These are phyloP conservation scores for Moniliophthora roreri DNA, from an alignment of 1,284 basidiomycete genomes.

Conservation along the genomic window DNA sequence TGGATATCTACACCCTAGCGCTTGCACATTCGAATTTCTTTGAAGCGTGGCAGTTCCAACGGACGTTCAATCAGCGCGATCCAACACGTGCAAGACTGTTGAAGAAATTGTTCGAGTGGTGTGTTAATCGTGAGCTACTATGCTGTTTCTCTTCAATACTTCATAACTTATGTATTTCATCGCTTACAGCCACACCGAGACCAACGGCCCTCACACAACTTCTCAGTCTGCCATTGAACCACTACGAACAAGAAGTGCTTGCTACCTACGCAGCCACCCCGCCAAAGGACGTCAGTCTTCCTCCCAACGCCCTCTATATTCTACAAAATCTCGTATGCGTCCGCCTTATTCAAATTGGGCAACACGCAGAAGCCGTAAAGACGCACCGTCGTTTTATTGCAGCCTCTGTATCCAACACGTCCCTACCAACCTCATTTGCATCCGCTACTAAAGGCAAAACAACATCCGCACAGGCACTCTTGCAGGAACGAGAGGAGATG, in stretches of 20 bases:
- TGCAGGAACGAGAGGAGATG: slow-evolving; percentile 61
- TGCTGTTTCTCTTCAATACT: slow-evolving; percentile 2
- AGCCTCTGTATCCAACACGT: slow-evolving; percentile 20
- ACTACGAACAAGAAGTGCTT: slow-evolving; percentile 59
- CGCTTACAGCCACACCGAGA: slow-evolving; percentile 58
- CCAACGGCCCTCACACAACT: slow-evolving; percentile 55
- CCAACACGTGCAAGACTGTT: slow-evolving; percentile 54
- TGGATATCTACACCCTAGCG: slow-evolving; percentile 66
- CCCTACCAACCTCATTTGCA: not conserved
- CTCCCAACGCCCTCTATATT: slow-evolving; percentile 50
- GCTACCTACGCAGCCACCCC: slow-evolving; percentile 58
- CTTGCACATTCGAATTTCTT: slow-evolving; percentile 60
- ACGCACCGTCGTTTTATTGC: slow-evolving; percentile 66
- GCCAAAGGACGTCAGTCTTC: slow-evolving; percentile 38
- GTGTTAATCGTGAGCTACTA: slow-evolving; percentile 59
- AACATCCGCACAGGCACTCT: slow-evolving; percentile 1
- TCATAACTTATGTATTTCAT: slow-evolving; percentile 9
- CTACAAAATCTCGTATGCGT: slow-evolving; percentile 83
- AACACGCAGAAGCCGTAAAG: slow-evolving; percentile 71
- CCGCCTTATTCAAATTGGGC: slow-evolving; percentile 74
- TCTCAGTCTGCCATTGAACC: slow-evolving; percentile 60
- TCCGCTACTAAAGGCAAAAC: slow-evolving; percentile 1
- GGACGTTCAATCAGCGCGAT: slow-evolving; percentile 60
- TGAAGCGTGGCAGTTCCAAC: slow-evolving; percentile 74
- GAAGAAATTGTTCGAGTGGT: slow-evolving; percentile 64